phyloP scores from a whole-genome alignment of 2,329 filamentous ascomycete genomes.

The Helicocarpus griseus region DNA sequence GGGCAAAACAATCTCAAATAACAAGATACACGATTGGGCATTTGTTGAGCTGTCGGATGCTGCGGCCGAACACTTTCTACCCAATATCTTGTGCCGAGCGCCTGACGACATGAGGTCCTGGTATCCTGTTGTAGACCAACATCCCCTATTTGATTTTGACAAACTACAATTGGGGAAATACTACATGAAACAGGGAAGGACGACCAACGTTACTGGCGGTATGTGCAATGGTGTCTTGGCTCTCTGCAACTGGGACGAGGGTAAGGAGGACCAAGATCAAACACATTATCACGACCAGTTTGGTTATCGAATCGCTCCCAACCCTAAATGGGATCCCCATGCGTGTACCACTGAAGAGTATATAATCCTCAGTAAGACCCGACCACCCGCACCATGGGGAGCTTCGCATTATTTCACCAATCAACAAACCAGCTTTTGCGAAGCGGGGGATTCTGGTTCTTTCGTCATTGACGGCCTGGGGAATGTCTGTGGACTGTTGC shows the following conservation, averaged over 20 bases:
- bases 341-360: slow-evolving; percentile 1
- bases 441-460: slow-evolving; percentile 1
- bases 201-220: slow-evolving; percentile 6
- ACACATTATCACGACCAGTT: neutral
- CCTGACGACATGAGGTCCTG: too few relatives aligned
- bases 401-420: neutral
- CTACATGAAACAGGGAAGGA: slow-evolving; percentile 10
- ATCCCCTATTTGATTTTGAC: slow-evolving; percentile 1
- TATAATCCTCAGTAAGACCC: slow-evolving; percentile 1
- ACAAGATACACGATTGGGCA: slow-evolving; percentile 7
- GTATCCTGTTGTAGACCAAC: too few relatives aligned
- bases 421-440: neutral
- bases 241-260: slow-evolving; percentile 5
- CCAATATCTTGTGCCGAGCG: too few relatives aligned
- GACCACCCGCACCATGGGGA: too few relatives aligned
- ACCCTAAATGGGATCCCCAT: neutral
- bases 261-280: neutral
- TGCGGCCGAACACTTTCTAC: neutral
- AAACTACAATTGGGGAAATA: slow-evolving; percentile 3
- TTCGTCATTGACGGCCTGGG: neutral
- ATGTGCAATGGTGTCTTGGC: slow-evolving; percentile 10
- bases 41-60: slow-evolving; percentile 6
- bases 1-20: neutral
- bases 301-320: neutral
- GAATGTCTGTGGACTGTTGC: slow-evolving; percentile 3